phyloP scores from a whole-genome alignment of 2,329 filamentous ascomycete species.

The Pyrenophora seminiperda region DNA sequence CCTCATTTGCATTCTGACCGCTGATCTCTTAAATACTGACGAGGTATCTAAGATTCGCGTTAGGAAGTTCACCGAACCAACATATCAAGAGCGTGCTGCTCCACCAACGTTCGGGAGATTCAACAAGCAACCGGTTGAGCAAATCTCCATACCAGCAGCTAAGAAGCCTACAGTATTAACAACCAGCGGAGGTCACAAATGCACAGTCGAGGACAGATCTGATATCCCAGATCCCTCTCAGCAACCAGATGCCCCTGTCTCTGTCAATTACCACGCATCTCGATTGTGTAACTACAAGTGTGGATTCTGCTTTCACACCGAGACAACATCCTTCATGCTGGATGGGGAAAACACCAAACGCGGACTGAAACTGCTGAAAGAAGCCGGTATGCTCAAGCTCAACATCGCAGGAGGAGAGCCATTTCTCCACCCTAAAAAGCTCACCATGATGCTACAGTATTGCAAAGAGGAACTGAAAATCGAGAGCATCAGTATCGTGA shows the following conservation, averaged over 20 bases:
- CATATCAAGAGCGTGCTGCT: neutral
- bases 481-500: conserved; percentile 9
- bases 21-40: neutral
- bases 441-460: conserved; percentile 2
- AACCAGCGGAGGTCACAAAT: no score
- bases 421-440: conserved; percentile 6
- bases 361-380: neutral
- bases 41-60: no score
- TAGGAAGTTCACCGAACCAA: no score
- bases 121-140: no score
- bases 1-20: neutral
- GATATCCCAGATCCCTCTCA: conserved; percentile 2
- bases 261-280: neutral
- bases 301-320: conserved; percentile 1
- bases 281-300: neutral
- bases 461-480: conserved; percentile 7
- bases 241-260: conserved; percentile 2
- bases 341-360: neutral
- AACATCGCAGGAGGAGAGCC: conserved; percentile 9
- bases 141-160: no score
- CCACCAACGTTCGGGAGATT: no score
- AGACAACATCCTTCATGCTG: neutral
- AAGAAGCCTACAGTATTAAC: neutral
- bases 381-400: conserved; percentile 11
- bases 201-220: no score